phyloP scores from a whole-genome alignment of 129 eudicot genomes.

The Apium graveolens region DNA sequence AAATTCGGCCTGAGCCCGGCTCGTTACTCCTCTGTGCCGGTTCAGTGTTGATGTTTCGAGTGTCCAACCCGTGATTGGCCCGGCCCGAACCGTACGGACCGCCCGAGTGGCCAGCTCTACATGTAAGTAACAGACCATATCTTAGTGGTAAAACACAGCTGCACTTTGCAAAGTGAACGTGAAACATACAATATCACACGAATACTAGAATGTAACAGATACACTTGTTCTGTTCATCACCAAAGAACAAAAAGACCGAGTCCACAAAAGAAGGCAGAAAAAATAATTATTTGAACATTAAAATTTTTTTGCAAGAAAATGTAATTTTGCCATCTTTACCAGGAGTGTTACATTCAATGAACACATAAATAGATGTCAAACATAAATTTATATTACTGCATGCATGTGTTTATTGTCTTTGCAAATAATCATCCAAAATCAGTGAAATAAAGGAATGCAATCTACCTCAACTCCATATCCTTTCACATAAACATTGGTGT shows the following conservation, averaged over 20 bases:
- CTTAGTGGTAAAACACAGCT: too few species aligned
- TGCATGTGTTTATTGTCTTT: background rate
- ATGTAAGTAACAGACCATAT: too few species aligned
- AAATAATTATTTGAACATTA: too few species aligned
- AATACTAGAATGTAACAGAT: too few species aligned
- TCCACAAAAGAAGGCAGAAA: background rate
- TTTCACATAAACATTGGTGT: constrained; percentile 79
- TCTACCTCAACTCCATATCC: constrained; percentile 83
- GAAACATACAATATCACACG: background rate
- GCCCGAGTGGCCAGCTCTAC: too few species aligned
- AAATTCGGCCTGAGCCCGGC: too few species aligned
- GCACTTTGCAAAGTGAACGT: too few species aligned
- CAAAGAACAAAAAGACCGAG: background rate
- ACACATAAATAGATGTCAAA: background rate
- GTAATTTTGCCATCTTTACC: background rate
- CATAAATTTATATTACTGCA: background rate
- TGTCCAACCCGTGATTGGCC: too few species aligned
- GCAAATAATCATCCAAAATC: background rate
- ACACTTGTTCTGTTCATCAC: background rate
- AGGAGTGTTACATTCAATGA: background rate
- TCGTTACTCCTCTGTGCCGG: too few species aligned
- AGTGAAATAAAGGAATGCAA: background rate
- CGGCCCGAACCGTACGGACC: too few species aligned
- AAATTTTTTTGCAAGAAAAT: background rate
- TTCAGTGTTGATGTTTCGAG: too few species aligned